phyloP scores from a whole-genome alignment of 176 grass and related monocot genomes.

The Avena atlantica region DNA sequence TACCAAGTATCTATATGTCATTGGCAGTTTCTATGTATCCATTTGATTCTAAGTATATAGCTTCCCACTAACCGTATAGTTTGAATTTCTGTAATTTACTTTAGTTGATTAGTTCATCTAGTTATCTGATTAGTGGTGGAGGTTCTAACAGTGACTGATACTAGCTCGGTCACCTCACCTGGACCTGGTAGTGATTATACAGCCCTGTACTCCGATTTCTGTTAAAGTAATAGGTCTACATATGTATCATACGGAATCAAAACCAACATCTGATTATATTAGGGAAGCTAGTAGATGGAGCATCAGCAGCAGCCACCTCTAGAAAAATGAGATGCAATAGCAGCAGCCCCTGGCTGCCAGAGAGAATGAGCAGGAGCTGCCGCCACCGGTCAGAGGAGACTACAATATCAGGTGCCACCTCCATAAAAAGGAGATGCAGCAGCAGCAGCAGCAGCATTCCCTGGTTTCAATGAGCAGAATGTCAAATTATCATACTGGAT shows the following conservation, averaged over 20 bases:
- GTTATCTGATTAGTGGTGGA: not conserved
- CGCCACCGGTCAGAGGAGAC: not conserved
- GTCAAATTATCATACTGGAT: not conserved
- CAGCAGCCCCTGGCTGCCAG: constrained; percentile 5
- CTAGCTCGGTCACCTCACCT: not conserved
- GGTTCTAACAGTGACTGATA: not conserved
- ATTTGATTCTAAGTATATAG: not conserved
- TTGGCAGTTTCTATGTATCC: not conserved
- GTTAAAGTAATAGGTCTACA: not conserved
- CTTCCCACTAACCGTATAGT: not conserved
- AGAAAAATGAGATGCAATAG: not conserved
- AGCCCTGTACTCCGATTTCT: not conserved
- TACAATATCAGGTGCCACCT: constrained; percentile 7
- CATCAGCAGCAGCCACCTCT: not conserved
- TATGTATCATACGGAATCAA: constrained; percentile 6
- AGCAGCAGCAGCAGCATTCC: not conserved
- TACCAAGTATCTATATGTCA: not conserved
- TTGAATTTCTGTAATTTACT: not conserved
- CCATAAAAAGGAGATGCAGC: not conserved
- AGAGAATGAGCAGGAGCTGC: constrained; percentile 10
- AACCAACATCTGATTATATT: constrained; percentile 3
- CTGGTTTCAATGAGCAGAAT: not conserved
- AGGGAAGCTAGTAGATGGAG: not conserved
- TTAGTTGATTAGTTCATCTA: constrained; percentile 8
- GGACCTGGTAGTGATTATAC: not conserved